Evolutionary conservation across 768 basidiomycete genomes (phyloP).

Genomic region (Pulveroboletus sp.): DNA sequence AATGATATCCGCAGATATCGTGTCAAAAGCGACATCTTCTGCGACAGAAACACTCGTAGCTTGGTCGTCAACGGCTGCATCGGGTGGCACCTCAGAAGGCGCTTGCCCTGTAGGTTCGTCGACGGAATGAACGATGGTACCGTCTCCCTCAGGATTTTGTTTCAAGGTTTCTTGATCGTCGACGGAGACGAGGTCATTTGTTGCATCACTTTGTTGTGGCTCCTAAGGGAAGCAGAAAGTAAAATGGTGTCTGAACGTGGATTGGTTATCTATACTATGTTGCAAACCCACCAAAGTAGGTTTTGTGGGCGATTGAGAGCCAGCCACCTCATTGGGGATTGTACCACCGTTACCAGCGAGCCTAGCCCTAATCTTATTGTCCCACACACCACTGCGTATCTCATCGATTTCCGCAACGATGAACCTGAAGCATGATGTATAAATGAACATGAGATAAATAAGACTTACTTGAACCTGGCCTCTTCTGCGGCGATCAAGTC

Average conservation of each 20-base stretch:
- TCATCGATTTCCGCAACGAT: slow-evolving; percentile 73
- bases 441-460: not conserved
- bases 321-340: slow-evolving; percentile 4
- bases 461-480: slow-evolving; percentile 64
- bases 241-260: not conserved
- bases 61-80: slow-evolving; percentile 7
- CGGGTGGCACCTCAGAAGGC: not conserved
- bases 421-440: slow-evolving; percentile 35
- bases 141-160: slow-evolving; percentile 5
- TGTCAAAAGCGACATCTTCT: slow-evolving; percentile 8
- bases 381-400: slow-evolving; percentile 65
- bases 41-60: not conserved
- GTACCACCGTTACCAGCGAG: slow-evolving; percentile 15
- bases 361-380: slow-evolving; percentile 43
- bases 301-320: not conserved
- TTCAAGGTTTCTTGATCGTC: slow-evolving; percentile 1
- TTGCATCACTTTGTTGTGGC: slow-evolving; percentile 1
- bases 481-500: slow-evolving; percentile 72
- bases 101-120: slow-evolving; percentile 6
- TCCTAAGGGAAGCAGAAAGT: slow-evolving; percentile 5
- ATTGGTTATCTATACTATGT: not conserved
- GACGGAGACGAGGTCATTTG: slow-evolving; percentile 1
- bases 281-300: slow-evolving; percentile 8
- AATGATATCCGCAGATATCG: slow-evolving; percentile 1
- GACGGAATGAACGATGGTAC: not conserved